Evolutionary conservation across 1,284 basidiomycete genomes (phyloP).

Genomic region (Ceratobasidium sp.): DNA sequence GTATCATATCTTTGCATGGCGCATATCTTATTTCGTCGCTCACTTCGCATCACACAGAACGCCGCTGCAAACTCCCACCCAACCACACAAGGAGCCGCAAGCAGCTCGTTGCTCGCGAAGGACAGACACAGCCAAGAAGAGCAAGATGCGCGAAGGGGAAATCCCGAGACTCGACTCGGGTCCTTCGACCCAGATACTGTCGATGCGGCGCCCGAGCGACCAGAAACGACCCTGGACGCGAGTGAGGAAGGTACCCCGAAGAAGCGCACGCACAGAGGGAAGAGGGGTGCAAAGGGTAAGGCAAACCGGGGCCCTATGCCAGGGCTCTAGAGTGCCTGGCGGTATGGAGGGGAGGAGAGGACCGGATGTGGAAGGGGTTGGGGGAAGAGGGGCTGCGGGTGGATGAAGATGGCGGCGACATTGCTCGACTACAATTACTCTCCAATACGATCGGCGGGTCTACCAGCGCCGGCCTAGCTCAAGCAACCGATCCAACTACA

Average conservation of each 20-base stretch:
- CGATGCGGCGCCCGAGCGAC: background rate
- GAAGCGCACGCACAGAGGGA: no score
- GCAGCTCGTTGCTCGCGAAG: background rate
- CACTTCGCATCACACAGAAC: background rate
- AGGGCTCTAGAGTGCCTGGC: background rate
- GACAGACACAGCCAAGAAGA: background rate
- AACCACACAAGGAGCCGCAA: background rate
- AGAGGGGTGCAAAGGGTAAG: no score
- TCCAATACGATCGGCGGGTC: no score
- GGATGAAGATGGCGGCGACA: no score
- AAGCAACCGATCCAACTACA: no score
- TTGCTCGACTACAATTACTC: no score
- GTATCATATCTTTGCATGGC: background rate
- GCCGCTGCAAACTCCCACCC: background rate
- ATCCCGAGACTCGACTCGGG: background rate
- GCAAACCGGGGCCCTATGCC: no score
- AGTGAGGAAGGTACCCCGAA: background rate
- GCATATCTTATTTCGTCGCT: no score
- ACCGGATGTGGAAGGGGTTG: background rate
- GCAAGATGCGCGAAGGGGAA: background rate
- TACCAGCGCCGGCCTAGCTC: no score
- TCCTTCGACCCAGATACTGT: background rate
- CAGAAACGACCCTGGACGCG: background rate
- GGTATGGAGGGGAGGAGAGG: background rate
- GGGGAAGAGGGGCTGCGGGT: no score